Base-by-base conservation (phyloP, 495 filamentous ascomycete genomes). In the Penicillium herquei region DNA sequence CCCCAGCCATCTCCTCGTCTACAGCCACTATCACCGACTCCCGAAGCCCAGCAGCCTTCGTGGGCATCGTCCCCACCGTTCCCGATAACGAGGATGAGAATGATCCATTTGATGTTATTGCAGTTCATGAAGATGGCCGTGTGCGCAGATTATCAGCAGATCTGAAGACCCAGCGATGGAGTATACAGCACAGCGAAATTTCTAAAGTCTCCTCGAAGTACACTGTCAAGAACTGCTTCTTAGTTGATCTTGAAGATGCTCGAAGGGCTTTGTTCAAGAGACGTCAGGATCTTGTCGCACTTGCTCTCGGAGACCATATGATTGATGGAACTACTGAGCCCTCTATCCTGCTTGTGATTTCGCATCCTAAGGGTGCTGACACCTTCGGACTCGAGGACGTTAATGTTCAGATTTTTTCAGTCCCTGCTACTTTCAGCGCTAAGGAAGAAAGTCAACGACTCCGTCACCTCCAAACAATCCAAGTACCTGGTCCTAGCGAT, bases 171-270 rank as follows among this genome's bases (percentile, higher is more conserved):
- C 70, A 78, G 49, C 67, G 65, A 41, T 77, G 75, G 74, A 76
- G 66, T 45, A 60, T 78, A 8, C 61, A 72, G 31, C 72, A 76
- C 62, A 70, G 65, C 49, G 72, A 75, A 58, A 62, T 73, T 34
- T 59, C 66, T 11, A 70, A 73, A 53, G 43, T 61, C 21, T 64
- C 57, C 55, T 59, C 68, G 16, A 66, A 60, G 14, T 66, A 71
- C 47, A 61, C 61, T 32, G 63, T 78, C 9, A 64, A 70, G 26
- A 59, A 70, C 3, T 73, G 71, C 59, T 79, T 79, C 42, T 59
- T 76, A 31, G 60, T 77, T 7, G 74, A 78, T 55, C 70, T 77
- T n/a, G 73, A 78, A 18, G 76, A 79, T 55, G 75, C 70, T 7
- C 72, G 69, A 52, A 77, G 72, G 52, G 57, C 67, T 16, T 52